Base-by-base conservation (phyloP, 1,139 yeast genomes). In the Chernovozyma aurita region DNA sequence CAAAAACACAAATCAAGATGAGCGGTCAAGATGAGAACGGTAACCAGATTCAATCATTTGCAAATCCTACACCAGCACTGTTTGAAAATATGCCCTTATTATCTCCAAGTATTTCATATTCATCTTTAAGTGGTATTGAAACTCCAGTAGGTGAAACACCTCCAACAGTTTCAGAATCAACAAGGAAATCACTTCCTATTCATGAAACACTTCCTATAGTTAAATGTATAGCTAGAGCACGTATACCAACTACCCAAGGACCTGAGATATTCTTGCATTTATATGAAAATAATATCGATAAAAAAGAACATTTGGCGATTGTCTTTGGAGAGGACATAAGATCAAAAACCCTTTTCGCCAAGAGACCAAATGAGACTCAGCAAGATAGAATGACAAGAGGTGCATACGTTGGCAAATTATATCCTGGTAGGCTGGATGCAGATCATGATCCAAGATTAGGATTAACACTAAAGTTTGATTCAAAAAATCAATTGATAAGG, bases 331-430 rank as follows among this genome's bases (percentile, higher is more conserved):
- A 87, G 53, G 85, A 85, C 48, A 80, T 94, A 35, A 71, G 95
- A 46, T 86, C 96, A 3, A 71, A 75, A 53, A 68, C 90, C 2
- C 66, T 94, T 37, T 92, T 78, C 60, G 73, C 67, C 29, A 61
- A 62, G 34, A 66, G 87, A 34, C 65, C 65, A 0, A 77, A 78
- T 31, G 99, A 92, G 47, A 70, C 95, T 0, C 97, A 88, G 58
- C 84, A 78, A 50, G 97, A 87, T 53, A 65, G 98, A 47, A 92
- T 92, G 97, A 87, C 95, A 13, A 72, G 98, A 47, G 99, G 99
- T 18, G 98, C 98, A 2, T 94, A 94, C 50, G 77, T 85, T 20
- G 98, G 98, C 11, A 78, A 78, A 50, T 66, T 94, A 41, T 80
- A 77, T 48, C 97, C 97, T 2, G 97, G 97, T 3, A 71, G 98